phyloP scores from a whole-genome alignment of 768 basidiomycete genomes.

The Sporobolomyces phaffii region DNA sequence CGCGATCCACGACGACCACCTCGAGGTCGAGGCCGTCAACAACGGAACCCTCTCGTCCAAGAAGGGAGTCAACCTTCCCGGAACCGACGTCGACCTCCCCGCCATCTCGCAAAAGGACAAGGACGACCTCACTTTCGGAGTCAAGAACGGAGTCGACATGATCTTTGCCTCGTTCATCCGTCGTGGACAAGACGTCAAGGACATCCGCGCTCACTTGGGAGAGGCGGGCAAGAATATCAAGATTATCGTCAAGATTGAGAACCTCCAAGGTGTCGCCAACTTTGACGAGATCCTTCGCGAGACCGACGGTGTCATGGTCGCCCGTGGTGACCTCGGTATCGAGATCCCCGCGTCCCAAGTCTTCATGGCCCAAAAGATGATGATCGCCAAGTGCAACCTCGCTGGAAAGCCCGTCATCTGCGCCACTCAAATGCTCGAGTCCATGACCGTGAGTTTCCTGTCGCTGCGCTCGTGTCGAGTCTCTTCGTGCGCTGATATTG shows the following conservation, averaged over 20 bases:
- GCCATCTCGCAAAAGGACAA: slow-evolving; percentile 98
- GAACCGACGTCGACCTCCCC: slow-evolving; percentile 94
- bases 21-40: slow-evolving; percentile 89
- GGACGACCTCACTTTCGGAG: slow-evolving; percentile 85
- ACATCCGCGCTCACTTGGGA: slow-evolving; percentile 88
- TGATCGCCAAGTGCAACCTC: slow-evolving; percentile 99
- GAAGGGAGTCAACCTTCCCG: slow-evolving; percentile 98
- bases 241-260: slow-evolving; percentile 99
- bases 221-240: slow-evolving; percentile 93
- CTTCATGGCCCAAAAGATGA: slow-evolving; percentile 99
- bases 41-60: slow-evolving; percentile 86
- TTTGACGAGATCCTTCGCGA: slow-evolving; percentile 96
- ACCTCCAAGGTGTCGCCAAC: slow-evolving; percentile 97
- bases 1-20: slow-evolving; percentile 50
- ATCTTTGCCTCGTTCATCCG: slow-evolving; percentile 99
- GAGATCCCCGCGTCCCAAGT: slow-evolving; percentile 99
- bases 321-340: slow-evolving; percentile 97
- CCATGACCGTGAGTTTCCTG: slow-evolving; percentile 43
- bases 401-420: slow-evolving; percentile 97
- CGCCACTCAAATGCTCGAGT: slow-evolving; percentile 98
- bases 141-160: slow-evolving; percentile 98
- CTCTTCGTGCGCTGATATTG: no score
- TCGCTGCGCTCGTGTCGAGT: no score
- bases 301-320: slow-evolving; percentile 98
- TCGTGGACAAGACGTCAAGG: slow-evolving; percentile 82